These are phyloP conservation scores for Aspergillus ellipticus DNA, from an alignment of 495 filamentous ascomycete genomes.

Conservation along the genomic window DNA sequence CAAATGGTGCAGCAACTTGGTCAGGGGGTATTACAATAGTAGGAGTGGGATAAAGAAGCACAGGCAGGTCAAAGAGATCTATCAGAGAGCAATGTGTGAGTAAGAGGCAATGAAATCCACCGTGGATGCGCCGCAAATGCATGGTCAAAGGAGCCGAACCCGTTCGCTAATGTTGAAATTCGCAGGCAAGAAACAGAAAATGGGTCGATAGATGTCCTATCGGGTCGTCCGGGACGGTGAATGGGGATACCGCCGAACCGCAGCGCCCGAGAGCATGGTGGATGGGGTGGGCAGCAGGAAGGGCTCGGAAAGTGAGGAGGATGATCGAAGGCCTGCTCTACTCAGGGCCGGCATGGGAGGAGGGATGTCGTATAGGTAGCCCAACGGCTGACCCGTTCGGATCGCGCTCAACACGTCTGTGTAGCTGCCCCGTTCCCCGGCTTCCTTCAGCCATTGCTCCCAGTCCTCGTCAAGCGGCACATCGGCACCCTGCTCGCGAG, in stretches of 20 bases:
- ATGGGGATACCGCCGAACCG: constrained; percentile 19
- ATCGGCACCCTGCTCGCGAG: constrained; percentile 58
- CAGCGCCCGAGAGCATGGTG: constrained; percentile 12
- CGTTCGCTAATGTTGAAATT: constrained; percentile 1
- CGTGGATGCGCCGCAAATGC: constrained; percentile 18
- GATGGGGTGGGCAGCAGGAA: constrained; percentile 19
- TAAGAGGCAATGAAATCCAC: constrained; percentile 5
- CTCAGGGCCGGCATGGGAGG: constrained; percentile 17
- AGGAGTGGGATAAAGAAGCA: constrained; percentile 4
- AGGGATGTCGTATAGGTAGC: constrained; percentile 25
- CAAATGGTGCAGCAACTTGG: background rate
- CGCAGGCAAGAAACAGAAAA: constrained; percentile 1
- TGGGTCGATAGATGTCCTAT: constrained; percentile 3
- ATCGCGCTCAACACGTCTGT: constrained; percentile 41
- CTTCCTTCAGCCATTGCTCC: constrained; percentile 85
- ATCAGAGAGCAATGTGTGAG: background rate
- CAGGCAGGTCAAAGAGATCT: constrained; percentile 1
- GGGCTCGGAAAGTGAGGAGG: constrained; percentile 18
- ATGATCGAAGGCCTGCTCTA: constrained; percentile 16
- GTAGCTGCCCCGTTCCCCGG: constrained; percentile 57
- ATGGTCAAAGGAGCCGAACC: constrained; percentile 7
- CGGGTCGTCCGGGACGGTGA: constrained; percentile 23
- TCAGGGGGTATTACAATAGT: constrained; percentile 1
- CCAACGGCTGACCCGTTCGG: constrained; percentile 36
- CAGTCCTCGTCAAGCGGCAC: constrained; percentile 72